phyloP scores from a whole-genome alignment of 129 eudicot genomes.

The Centrapalus pauciflorus region DNA sequence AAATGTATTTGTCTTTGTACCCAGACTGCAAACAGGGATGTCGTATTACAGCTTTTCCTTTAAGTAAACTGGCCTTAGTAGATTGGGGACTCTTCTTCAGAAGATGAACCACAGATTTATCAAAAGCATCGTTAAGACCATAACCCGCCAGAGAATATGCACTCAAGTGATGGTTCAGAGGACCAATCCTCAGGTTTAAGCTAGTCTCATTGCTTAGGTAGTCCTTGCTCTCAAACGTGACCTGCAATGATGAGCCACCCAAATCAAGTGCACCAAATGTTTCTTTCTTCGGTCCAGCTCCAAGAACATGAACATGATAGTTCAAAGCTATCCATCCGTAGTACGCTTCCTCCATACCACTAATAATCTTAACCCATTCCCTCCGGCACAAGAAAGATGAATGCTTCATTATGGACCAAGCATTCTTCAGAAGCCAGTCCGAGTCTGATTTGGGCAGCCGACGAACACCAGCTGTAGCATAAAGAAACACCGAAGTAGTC shows the following conservation, averaged over 20 bases:
- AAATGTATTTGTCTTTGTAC: conserved; percentile 63
- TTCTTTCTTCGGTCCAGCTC: conserved; percentile 62
- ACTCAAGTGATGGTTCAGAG: conserved; percentile 78
- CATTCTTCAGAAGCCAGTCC: conserved; percentile 75
- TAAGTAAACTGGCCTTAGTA: conserved; percentile 37
- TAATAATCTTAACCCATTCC: conserved; percentile 86
- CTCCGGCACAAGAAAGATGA: conserved; percentile 71
- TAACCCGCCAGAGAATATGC: conserved; percentile 94
- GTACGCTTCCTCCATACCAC: conserved; percentile 98
- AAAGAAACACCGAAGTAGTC: conserved; percentile 74
- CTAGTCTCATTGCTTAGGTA: conserved; percentile 48
- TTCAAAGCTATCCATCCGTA: conserved; percentile 98
- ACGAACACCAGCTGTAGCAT: conserved; percentile 98
- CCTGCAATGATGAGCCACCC: conserved; percentile 95
- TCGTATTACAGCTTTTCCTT: conserved; percentile 52
- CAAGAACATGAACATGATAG: conserved; percentile 64
- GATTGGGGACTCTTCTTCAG: conserved; percentile 42
- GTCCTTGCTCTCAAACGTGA: conserved; percentile 77
- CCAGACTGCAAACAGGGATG: conserved; percentile 94
- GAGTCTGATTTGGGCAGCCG: conserved; percentile 85
- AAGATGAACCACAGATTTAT: conserved; percentile 82
- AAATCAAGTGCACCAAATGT: conserved; percentile 97
- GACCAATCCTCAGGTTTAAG: conserved; percentile 73
- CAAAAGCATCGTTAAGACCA: conserved; percentile 97
- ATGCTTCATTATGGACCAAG: conserved; percentile 68